Evolutionary conservation across 2,329 filamentous ascomycete species (phyloP).

Genomic region (Drechmeria coniospora): DNA sequence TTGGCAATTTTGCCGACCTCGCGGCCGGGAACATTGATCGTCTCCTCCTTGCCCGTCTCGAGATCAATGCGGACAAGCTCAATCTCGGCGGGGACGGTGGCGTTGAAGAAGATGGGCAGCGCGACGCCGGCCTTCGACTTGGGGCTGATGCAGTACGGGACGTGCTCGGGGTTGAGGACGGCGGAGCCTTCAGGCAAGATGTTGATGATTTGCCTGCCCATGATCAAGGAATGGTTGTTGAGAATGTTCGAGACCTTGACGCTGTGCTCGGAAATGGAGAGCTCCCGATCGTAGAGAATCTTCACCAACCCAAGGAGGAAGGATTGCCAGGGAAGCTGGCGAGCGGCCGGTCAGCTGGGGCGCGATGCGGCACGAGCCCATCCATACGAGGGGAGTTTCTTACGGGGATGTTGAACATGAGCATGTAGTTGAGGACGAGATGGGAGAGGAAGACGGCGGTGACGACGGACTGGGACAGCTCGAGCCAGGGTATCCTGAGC

Average conservation of each 20-base stretch:
- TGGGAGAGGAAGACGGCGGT: slow-evolving; percentile 58
- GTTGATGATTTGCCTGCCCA: slow-evolving; percentile 94
- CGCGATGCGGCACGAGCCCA: too few relatives aligned
- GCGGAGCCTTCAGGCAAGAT: slow-evolving; percentile 94
- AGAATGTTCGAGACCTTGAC: slow-evolving; percentile 80
- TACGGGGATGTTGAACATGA: slow-evolving; percentile 85
- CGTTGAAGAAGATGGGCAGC: slow-evolving; percentile 84
- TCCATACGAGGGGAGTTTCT: slow-evolving; percentile 2
- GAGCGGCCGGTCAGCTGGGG: background rate
- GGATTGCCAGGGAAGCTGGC: slow-evolving; percentile 53
- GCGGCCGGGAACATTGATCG: slow-evolving; percentile 55
- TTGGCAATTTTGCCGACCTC: slow-evolving; percentile 64
- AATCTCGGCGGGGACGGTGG: slow-evolving; percentile 75
- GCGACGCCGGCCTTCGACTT: slow-evolving; percentile 42
- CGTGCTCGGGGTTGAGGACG: slow-evolving; percentile 65
- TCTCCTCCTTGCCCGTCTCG: slow-evolving; percentile 65
- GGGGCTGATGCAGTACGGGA: slow-evolving; percentile 67
- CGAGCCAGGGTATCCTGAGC: slow-evolving; percentile 88
- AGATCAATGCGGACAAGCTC: slow-evolving; percentile 81
- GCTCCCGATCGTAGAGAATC: slow-evolving; percentile 79
- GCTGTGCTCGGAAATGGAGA: slow-evolving; percentile 82
- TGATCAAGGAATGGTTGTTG: slow-evolving; percentile 83
- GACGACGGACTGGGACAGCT: slow-evolving; percentile 67
- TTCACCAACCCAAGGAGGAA: slow-evolving; percentile 62
- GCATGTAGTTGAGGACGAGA: slow-evolving; percentile 58